phyloP scores from a whole-genome alignment of 2,329 filamentous ascomycete species.

The Camptophora hylomeconis region DNA sequence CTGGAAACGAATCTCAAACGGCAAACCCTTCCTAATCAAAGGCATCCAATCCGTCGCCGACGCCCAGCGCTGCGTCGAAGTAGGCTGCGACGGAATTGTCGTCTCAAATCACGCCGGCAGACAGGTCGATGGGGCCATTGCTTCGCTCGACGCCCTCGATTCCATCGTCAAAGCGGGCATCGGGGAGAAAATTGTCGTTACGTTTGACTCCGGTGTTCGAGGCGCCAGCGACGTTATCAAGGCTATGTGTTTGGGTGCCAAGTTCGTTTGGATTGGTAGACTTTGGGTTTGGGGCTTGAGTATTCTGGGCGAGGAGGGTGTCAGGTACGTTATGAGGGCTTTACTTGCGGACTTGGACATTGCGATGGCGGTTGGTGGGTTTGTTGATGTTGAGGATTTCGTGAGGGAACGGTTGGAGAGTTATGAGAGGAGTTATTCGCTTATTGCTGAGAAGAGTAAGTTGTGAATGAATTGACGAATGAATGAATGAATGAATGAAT shows the following conservation, averaged over 20 bases:
- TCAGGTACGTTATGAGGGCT: constrained; percentile 49
- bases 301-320: constrained; percentile 48
- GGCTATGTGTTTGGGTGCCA: constrained; percentile 47
- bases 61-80: constrained; percentile 45
- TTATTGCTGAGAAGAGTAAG: constrained; percentile 25
- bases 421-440: constrained; percentile 28
- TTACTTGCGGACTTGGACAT: constrained; percentile 51
- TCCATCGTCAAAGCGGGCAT: constrained; percentile 40
- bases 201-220: constrained; percentile 48
- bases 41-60: constrained; percentile 57
- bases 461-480: constrained; percentile 6
- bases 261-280: constrained; percentile 49
- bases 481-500: too few relatives aligned
- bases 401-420: constrained; percentile 27
- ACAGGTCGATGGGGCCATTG: constrained; percentile 49
- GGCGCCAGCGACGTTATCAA: constrained; percentile 47
- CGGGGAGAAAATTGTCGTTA: constrained; percentile 39
- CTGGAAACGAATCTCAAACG: constrained; percentile 40
- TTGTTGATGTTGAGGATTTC: constrained; percentile 40
- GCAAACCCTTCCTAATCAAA: constrained; percentile 51
- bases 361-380: constrained; percentile 46
- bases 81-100: constrained; percentile 54
- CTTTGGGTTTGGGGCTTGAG: constrained; percentile 48
- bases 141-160: constrained; percentile 46
- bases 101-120: constrained; percentile 60